A percentile compares a stretch with the other conserved stretches of the same genome.
phyloP scores from a whole-genome alignment of 768 basidiomycete species.

The Clathrus columnatus region DNA sequence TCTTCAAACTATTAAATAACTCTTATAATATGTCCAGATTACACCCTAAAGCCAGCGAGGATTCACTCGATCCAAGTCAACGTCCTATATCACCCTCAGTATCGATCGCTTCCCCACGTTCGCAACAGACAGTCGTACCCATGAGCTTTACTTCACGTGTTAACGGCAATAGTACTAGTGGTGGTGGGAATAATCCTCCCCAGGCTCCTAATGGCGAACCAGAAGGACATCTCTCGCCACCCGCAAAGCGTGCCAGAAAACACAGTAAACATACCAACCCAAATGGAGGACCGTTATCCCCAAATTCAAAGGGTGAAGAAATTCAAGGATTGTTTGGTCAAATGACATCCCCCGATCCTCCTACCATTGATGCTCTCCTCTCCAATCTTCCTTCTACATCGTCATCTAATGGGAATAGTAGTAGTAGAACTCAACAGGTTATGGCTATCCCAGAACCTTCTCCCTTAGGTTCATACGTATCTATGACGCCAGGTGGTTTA shows the following conservation, averaged over 20 bases:
- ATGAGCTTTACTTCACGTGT: conserved; percentile 3
- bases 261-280: not conserved
- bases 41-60: not conserved
- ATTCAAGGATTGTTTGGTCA: too few species aligned
- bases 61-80: not conserved
- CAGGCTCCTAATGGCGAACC: not conserved
- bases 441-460: not conserved
- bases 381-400: not conserved
- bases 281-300: not conserved
- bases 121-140: conserved; percentile 1
- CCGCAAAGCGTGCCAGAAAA: not conserved
- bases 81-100: not conserved
- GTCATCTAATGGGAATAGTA: too few species aligned
- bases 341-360: not conserved
- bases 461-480: not conserved
- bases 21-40: not conserved
- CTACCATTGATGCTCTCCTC: not conserved
- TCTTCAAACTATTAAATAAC: not conserved
- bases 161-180: too few species aligned
- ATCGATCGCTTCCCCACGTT: conserved; percentile 4
- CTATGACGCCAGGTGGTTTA: not conserved
- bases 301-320: not conserved
- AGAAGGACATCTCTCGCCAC: not conserved
- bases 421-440: not conserved
- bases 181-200: too few species aligned